Percentiles rank a stretch among this genome's conserved stretches.
Conservation (phyloP, 179 eudicot species). For the Silene coronaria region DNA sequence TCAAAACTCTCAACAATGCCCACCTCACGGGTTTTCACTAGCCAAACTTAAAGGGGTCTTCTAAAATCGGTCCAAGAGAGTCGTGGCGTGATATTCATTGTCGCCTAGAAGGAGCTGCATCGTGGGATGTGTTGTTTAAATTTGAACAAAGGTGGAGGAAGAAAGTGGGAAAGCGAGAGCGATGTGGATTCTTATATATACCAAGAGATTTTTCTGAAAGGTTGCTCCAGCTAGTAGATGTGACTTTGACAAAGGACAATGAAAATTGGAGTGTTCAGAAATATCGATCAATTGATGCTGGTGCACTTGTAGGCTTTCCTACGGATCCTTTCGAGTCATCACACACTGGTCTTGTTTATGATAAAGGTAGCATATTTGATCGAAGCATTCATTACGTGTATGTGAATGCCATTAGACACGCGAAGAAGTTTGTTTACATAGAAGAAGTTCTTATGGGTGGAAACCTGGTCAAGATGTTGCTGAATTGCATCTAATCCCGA, state of each 20-base stretch:
- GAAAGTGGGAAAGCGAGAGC: slow-evolving; percentile 37
- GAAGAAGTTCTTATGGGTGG: slow-evolving; percentile 64
- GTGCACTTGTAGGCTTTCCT: slow-evolving; percentile 46
- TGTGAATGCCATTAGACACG: slow-evolving; percentile 59
- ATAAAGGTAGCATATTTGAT: slow-evolving; percentile 47
- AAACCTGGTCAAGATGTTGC: slow-evolving; percentile 33
- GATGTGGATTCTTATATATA: slow-evolving; percentile 18
- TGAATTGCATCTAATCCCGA: slow-evolving; percentile 53
- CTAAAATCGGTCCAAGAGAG: slow-evolving; percentile 76
- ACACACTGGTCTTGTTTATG: slow-evolving; percentile 35
- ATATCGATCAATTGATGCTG: slow-evolving; percentile 66
- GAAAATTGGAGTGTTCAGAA: slow-evolving; percentile 59
- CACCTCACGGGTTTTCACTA: slow-evolving; percentile 61
- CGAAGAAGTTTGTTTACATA: slow-evolving; percentile 57
- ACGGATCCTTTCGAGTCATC: slow-evolving; percentile 27
- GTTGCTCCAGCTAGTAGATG: slow-evolving; percentile 27
- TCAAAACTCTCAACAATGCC: slow-evolving; percentile 39
- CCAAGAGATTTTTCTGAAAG: slow-evolving; percentile 30
- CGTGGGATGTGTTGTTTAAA: slow-evolving; percentile 73
- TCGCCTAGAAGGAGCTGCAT: slow-evolving; percentile 61
- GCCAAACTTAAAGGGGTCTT: slow-evolving; percentile 57
- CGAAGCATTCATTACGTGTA: slow-evolving; percentile 70
- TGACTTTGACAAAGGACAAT: slow-evolving; percentile 21
- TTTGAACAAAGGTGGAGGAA: slow-evolving; percentile 72
- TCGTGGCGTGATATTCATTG: slow-evolving; percentile 87